These are phyloP conservation scores for Verbena officinalis DNA, from an alignment of 257 asterid species.

Conservation along the genomic window DNA sequence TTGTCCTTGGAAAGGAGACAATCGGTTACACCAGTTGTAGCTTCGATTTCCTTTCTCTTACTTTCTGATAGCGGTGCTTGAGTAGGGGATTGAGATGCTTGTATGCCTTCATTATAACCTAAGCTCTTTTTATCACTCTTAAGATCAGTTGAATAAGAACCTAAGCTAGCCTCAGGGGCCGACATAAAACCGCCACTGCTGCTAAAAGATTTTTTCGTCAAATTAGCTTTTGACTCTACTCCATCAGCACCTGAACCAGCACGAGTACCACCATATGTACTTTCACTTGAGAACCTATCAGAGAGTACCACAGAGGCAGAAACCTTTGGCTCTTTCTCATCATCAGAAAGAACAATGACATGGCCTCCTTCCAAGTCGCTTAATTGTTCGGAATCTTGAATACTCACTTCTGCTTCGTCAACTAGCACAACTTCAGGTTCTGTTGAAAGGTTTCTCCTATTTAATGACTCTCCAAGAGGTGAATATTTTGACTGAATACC, in stretches of 20 bases:
- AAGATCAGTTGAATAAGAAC: slow-evolving; percentile 37
- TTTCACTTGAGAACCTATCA: slow-evolving; percentile 34
- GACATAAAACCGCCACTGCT: slow-evolving; percentile 27
- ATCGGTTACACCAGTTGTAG: slow-evolving; percentile 25
- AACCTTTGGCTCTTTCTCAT: slow-evolving; percentile 59
- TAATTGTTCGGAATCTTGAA: slow-evolving; percentile 36
- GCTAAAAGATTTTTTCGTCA: slow-evolving; percentile 35
- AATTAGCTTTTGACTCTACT: slow-evolving; percentile 34
- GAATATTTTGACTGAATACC: slow-evolving; percentile 31
- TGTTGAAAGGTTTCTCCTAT: slow-evolving; percentile 28
- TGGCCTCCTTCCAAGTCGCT: slow-evolving; percentile 38
- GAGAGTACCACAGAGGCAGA: slow-evolving; percentile 38
- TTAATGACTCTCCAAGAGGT: slow-evolving; percentile 37
- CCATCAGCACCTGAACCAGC: slow-evolving; percentile 38
- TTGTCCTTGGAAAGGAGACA: slow-evolving; percentile 27
- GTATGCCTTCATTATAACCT: slow-evolving; percentile 33
- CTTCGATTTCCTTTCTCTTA: slow-evolving; percentile 37
- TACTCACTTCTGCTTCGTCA: slow-evolving; percentile 38
- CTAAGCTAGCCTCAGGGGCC: slow-evolving; percentile 35
- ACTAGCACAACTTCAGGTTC: slow-evolving; percentile 39
- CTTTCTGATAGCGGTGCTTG: slow-evolving; percentile 40
- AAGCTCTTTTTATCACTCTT: slow-evolving; percentile 31
- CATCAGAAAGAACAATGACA: slow-evolving; percentile 64
- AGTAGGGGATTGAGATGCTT: slow-evolving; percentile 35
- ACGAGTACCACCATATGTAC: slow-evolving; percentile 33